Evolutionary conservation across 2,329 filamentous ascomycete genomes (phyloP).

Genomic region (Allantophomopsis lycopodina): DNA sequence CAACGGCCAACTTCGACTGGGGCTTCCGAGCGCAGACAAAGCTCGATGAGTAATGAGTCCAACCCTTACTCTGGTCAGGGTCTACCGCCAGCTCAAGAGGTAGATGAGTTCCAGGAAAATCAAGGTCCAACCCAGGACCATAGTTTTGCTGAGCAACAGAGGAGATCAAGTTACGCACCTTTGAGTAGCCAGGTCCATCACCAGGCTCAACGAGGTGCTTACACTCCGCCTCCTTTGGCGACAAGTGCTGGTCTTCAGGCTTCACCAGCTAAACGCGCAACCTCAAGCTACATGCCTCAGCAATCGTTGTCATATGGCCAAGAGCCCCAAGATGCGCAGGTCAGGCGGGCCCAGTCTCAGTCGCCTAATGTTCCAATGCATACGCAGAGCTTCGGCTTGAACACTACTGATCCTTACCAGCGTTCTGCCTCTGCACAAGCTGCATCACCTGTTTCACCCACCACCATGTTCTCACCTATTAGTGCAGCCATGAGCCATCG

Average conservation of each 20-base stretch:
- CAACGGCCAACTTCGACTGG: conserved; percentile 5
- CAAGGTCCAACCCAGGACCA: too few species aligned
- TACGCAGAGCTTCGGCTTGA: conserved; percentile 25
- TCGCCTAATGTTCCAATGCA: conserved; percentile 41
- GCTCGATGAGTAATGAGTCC: conserved; percentile 38
- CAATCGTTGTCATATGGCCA: conserved; percentile 18
- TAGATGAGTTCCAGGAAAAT: conserved; percentile 38
- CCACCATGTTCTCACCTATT: too few species aligned
- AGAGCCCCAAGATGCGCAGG: conserved; percentile 26
- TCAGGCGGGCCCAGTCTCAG: conserved; percentile 35
- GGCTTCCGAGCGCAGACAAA: conserved; percentile 31
- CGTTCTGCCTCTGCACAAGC: conserved; percentile 35
- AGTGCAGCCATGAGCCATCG: too few species aligned
- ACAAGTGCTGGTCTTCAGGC: too few species aligned
- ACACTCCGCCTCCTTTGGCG: conserved; percentile 32
- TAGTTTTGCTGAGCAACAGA: conserved; percentile 6
- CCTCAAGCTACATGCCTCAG: conserved; percentile 34
- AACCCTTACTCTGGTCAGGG: conserved; percentile 27
- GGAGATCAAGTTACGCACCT: too few species aligned
- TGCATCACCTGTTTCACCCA: conserved; percentile 6
- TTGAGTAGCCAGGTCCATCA: conserved; percentile 5
- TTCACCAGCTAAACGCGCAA: conserved; percentile 29
- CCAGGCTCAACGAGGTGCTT: conserved; percentile 17
- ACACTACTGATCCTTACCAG: conserved; percentile 24
- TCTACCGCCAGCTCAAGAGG: conserved; percentile 46